Percentiles rank a stretch among this genome's conserved stretches.
Evolutionary conservation across 352 stramenopile genomes (phyloP).

Genomic region (Globisporangium rhizosaccharum): DNA sequence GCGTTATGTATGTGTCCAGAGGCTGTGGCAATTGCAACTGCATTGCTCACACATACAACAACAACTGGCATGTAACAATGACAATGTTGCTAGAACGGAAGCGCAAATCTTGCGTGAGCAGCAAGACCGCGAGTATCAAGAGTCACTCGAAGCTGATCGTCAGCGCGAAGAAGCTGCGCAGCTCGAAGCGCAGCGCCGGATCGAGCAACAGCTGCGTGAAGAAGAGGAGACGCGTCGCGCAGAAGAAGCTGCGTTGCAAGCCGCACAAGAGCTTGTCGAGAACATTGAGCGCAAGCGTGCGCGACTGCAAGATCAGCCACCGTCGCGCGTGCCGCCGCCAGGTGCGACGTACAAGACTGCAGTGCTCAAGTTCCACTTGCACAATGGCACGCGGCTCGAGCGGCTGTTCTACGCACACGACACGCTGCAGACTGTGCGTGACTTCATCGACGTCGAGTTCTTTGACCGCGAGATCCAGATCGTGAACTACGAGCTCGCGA

Average conservation of each 20-base stretch:
- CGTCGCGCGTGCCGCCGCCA: conserved; percentile 38
- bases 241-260: conserved; percentile 23
- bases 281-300: conserved; percentile 59
- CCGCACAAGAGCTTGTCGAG: conserved; percentile 27
- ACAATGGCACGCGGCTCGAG: conserved; percentile 72
- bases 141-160: conserved; percentile 89
- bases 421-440: conserved; percentile 66
- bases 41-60: neutral
- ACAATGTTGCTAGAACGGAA: conserved; percentile 42
- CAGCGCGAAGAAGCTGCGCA: conserved; percentile 52
- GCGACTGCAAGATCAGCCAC: conserved; percentile 35
- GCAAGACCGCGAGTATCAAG: conserved; percentile 92
- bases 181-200: conserved; percentile 38
- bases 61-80: neutral
- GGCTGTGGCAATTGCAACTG: neutral
- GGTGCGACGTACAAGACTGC: conserved; percentile 63
- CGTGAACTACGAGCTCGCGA: conserved; percentile 76
- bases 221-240: conserved; percentile 9
- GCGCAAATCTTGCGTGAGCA: conserved; percentile 86
- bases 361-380: conserved; percentile 74
- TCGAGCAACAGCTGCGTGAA: conserved; percentile 20
- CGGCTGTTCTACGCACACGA: conserved; percentile 80
- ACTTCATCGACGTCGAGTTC: conserved; percentile 81
- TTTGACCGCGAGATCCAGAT: conserved; percentile 74
- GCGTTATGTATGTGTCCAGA: neutral